Conservation (phyloP, 441 rosid species). For the Gossypium schwendimanii region DNA sequence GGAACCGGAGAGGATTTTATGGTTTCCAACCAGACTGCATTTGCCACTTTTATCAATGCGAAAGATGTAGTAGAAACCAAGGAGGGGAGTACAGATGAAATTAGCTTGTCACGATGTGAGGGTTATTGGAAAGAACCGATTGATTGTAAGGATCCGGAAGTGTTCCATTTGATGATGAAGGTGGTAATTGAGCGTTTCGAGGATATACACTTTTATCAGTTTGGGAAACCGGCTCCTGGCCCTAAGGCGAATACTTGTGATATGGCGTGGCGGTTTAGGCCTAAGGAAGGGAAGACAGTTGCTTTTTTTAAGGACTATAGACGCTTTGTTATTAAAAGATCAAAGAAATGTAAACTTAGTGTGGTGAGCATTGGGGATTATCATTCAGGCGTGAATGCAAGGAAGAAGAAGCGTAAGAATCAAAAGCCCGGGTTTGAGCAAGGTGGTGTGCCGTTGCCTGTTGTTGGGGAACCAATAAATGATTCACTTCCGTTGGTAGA, state of each 20-base stretch:
- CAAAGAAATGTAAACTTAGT: conserved; percentile 55
- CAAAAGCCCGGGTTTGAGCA: conserved; percentile 53
- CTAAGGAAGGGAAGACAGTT: conserved; percentile 79
- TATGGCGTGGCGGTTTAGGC: conserved; percentile 91
- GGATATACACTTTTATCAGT: conserved; percentile 81
- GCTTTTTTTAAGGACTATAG: conserved; percentile 81
- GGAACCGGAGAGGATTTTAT: conserved; percentile 91
- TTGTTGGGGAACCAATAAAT: conserved; percentile 65
- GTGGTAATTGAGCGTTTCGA: conserved; percentile 63
- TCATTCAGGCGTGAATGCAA: conserved; percentile 74
- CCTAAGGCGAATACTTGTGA: conserved; percentile 52
- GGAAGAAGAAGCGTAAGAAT: conserved; percentile 69
- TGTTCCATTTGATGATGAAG: conserved; percentile 81
- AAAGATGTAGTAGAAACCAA: conserved; percentile 47
- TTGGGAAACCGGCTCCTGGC: conserved; percentile 71
- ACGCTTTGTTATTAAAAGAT: conserved; percentile 54
- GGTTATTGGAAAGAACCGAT: conserved; percentile 37
- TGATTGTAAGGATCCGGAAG: conserved; percentile 77
- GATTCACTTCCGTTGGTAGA: conserved; percentile 75
- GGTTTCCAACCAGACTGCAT: conserved; percentile 56
- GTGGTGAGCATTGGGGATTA: conserved; percentile 67
- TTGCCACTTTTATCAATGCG: conserved; percentile 52
- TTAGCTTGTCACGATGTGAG: conserved; percentile 27
- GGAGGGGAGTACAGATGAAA: neutral
- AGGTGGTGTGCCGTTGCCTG: conserved; percentile 29